Base-by-base conservation (phyloP, 2,329 filamentous ascomycete genomes). In the Nothopassalora personata region DNA sequence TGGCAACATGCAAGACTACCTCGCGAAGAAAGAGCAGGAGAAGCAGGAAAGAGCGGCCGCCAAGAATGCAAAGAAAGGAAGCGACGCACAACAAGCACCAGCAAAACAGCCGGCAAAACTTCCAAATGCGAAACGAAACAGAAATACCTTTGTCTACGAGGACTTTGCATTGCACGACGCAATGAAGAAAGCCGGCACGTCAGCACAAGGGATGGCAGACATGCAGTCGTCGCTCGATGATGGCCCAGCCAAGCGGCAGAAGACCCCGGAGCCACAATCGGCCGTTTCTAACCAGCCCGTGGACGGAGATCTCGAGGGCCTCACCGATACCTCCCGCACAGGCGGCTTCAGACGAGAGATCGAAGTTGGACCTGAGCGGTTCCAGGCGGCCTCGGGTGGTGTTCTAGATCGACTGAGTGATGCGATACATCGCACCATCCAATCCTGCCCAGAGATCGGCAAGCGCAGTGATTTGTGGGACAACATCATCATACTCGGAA, bases 401-500 rank as follows among this genome's bases (percentile, higher is more conserved):
- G 86, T 96, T 57, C 83, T 97, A 47, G 90, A 96, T 70, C 86
- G 86, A 57, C 90, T 99, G 63, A 90, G 90, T 27, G 87, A 88
- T 56, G 86, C 90, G 43, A 88, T 97, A 64, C 91, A 96, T 74
- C 85, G 87, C 59, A 87, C 90, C 0, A 86, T 97, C 54, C 87
- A 92, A 66, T 85, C 86, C 36, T 90, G 96, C 27, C 86, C 90
- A 49, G 91, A 96, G 63, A 85, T 91, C 65, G 87, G 89, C 68
- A 92, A 91, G 79, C 86, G 94, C 48, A 87, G 89, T 36, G 83
- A 89, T 36, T 87, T 95, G 64, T 99, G 94, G 94, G 93, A 97
- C 68, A 90, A 88, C 61, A 76, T 99, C 54, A 87, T 96, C 66
- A 88, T 99, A 57, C 89, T 96, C 54, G 94, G 94, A 66, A 96